These are phyloP conservation scores for Mollisia scopiformis DNA, from an alignment of 2,329 filamentous ascomycete genomes.

Conservation along the genomic window DNA sequence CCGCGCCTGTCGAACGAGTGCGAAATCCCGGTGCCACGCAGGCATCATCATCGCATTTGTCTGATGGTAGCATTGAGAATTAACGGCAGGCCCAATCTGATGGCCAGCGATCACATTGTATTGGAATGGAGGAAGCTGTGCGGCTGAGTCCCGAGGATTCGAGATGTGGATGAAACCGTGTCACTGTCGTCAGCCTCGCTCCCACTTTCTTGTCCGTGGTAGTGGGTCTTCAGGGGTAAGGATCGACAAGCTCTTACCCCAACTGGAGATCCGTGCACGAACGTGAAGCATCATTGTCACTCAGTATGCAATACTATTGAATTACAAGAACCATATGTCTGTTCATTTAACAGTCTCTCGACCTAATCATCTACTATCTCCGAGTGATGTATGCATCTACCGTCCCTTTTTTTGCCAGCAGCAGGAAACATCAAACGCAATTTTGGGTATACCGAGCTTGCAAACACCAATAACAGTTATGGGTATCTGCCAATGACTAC, in stretches of 20 bases:
- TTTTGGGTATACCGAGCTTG: conserved; percentile 20
- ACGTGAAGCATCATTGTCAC: not conserved
- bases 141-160: not conserved
- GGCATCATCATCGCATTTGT: conserved; percentile 34
- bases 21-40: conserved; percentile 27
- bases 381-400: conserved; percentile 8
- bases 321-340: not conserved
- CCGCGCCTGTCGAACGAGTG: conserved; percentile 21
- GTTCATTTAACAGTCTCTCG: conserved; percentile 2
- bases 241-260: not conserved
- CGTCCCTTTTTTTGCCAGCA: not conserved
- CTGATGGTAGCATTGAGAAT: conserved; percentile 34
- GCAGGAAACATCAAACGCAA: conserved; percentile 5
- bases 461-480: conserved; percentile 13
- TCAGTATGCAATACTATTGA: not conserved
- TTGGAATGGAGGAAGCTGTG: not conserved
- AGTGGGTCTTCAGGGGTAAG: not conserved
- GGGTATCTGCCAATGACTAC: conserved; percentile 25
- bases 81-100: conserved; percentile 19
- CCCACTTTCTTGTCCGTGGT: not conserved
- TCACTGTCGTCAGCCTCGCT: not conserved
- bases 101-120: conserved; percentile 24
- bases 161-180: not conserved
- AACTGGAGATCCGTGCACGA: not conserved
- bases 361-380: not conserved